A percentile compares a stretch with the other conserved stretches of the same genome.
These are phyloP conservation scores for Vaccinium macrocarpon DNA, from an alignment of 148 eudicot species.

Conservation along the genomic window DNA sequence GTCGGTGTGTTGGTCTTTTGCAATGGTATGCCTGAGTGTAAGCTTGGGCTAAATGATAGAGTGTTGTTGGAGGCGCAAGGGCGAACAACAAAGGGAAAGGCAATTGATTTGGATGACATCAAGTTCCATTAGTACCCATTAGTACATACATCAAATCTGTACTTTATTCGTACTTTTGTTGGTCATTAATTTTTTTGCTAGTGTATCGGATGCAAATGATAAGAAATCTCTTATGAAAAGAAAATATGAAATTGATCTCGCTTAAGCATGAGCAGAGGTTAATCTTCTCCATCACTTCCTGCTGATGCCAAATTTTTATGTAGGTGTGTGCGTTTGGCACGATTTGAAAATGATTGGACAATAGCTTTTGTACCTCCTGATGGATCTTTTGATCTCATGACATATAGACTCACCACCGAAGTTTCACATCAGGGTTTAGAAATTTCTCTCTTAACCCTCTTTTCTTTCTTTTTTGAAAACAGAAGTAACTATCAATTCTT, in stretches of 20 bases:
- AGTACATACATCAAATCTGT: constrained; percentile 41
- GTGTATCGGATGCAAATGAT: not conserved
- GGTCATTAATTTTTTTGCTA: not conserved
- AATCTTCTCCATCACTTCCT: constrained; percentile 4
- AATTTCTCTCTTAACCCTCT: not conserved
- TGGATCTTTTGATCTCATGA: constrained; percentile 96
- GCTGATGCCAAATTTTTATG: constrained; percentile 15
- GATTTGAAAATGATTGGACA: constrained; percentile 93
- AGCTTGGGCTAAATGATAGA: constrained; percentile 94
- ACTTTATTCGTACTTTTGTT: constrained; percentile 6
- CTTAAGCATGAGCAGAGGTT: not conserved
- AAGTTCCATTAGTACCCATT: constrained; percentile 99
- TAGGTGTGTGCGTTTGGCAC: constrained; percentile 93
- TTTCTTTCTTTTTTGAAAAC: not conserved
- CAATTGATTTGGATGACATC: constrained; percentile 94
- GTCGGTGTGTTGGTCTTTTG: constrained; percentile 23
- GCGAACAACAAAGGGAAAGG: constrained; percentile 77
- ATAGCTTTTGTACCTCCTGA: constrained; percentile 97
- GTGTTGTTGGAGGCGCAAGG: constrained; percentile 90
- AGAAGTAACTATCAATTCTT: not conserved
- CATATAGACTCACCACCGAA: constrained; percentile 93
- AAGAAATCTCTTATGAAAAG: not conserved
- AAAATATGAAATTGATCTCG: not conserved
- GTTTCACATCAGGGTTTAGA: constrained; percentile 24
- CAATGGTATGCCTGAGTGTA: constrained; percentile 99